Evolutionary conservation across 306 rosid species (phyloP).

Genomic region (Glycine soja): DNA sequence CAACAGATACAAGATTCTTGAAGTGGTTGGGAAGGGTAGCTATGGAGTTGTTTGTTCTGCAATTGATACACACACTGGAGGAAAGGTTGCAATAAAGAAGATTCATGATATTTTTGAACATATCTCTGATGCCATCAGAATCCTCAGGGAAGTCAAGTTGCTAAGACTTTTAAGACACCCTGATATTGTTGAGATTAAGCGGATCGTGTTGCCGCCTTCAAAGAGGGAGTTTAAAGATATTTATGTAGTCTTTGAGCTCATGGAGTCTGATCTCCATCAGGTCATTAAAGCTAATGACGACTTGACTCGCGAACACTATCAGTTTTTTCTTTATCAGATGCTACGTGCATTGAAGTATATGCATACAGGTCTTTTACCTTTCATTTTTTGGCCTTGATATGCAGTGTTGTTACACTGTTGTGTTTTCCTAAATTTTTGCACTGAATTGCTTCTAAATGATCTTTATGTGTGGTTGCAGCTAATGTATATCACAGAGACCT

Average conservation of each 20-base stretch:
- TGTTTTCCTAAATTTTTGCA: background rate
- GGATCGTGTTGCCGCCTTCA: constrained; percentile 88
- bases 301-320: constrained; percentile 82
- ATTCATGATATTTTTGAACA: constrained; percentile 79
- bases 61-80: constrained; percentile 81
- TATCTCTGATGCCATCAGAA: constrained; percentile 76
- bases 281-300: constrained; percentile 94
- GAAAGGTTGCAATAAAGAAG: constrained; percentile 89
- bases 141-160: constrained; percentile 83
- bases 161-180: constrained; percentile 88
- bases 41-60: constrained; percentile 95
- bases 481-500: constrained; percentile 92
- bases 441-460: constrained; percentile 35
- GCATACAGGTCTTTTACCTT: constrained; percentile 66
- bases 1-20: constrained; percentile 77
- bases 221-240: constrained; percentile 87
- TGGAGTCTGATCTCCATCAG: constrained; percentile 97
- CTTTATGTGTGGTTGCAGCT: constrained; percentile 61
- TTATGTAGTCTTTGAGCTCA: constrained; percentile 87
- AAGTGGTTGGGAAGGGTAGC: constrained; percentile 87
- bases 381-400: constrained; percentile 15
- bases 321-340: constrained; percentile 88
- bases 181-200: constrained; percentile 87
- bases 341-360: constrained; percentile 87
- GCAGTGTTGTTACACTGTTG: constrained; percentile 10